Conservation (phyloP, 2,329 filamentous ascomycete genomes). For the Pseudocercospora musae region DNA sequence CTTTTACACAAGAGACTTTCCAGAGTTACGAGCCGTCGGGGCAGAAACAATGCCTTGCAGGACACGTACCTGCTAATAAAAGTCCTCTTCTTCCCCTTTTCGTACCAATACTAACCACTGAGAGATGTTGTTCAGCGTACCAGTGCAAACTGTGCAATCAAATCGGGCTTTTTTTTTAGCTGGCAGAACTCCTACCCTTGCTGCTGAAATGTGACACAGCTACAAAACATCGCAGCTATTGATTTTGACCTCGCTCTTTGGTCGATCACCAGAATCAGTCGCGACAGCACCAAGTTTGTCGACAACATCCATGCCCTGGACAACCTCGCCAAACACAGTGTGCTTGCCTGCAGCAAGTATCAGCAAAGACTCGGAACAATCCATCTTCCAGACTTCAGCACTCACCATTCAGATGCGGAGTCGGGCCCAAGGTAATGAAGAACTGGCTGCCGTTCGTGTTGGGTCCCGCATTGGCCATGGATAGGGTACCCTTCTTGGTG, state of each 20-base stretch:
- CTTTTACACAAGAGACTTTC: no score
- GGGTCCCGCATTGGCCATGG: constrained; percentile 91
- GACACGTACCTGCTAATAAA: no score
- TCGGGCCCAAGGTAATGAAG: constrained; percentile 69
- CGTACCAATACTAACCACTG: no score
- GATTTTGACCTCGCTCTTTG: constrained; percentile 78
- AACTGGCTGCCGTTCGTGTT: constrained; percentile 95
- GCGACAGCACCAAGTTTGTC: constrained; percentile 84
- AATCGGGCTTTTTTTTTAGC: no score
- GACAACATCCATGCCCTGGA: constrained; percentile 86
- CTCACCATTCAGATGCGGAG: constrained; percentile 64
- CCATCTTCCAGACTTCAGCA: background rate
- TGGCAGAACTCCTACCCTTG: no score
- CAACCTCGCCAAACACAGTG: constrained; percentile 88
- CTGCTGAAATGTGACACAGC: no score
- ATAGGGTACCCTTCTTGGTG: constrained; percentile 73
- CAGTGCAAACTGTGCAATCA: no score
- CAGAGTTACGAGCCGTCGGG: no score
- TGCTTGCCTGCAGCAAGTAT: constrained; percentile 63
- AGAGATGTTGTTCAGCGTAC: no score
- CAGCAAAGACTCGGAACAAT: constrained; percentile 9
- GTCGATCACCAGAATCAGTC: constrained; percentile 75
- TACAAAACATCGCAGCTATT: constrained; percentile 27
- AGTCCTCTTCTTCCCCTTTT: no score
- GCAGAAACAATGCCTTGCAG: no score